Evolutionary conservation across 2,329 filamentous ascomycete genomes (phyloP).

Genomic region (Westerdykella sp.): DNA sequence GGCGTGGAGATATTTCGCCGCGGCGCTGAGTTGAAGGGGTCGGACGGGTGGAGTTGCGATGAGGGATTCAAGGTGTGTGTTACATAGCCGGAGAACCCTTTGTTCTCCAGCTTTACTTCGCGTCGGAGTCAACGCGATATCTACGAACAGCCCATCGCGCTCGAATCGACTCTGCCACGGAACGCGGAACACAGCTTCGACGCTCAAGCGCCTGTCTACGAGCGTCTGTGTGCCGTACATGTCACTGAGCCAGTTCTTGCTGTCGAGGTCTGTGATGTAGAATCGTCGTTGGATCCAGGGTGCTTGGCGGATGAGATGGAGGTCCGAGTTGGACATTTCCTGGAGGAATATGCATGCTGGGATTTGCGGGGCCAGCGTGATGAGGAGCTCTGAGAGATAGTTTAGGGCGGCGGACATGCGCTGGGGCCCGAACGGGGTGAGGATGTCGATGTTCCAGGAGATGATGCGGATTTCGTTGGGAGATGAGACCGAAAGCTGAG

Average conservation of each 20-base stretch:
- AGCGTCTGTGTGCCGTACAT: conserved; percentile 51
- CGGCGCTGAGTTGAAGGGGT: conserved; percentile 44
- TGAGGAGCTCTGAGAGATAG: conserved; percentile 33
- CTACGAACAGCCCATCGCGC: conserved; percentile 52
- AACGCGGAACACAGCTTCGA: conserved; percentile 47
- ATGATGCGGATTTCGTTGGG: conserved; percentile 26
- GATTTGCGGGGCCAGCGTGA: conserved; percentile 9
- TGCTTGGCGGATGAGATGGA: conserved; percentile 40
- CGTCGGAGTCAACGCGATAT: conserved; percentile 33
- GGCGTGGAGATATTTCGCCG: conserved; percentile 41
- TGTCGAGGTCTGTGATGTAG: conserved; percentile 41
- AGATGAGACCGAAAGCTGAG: not conserved
- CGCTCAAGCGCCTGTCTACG: conserved; percentile 43
- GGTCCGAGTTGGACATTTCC: conserved; percentile 46
- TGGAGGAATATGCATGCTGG: conserved; percentile 47
- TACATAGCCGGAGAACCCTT: conserved; percentile 45
- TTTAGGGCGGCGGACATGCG: conserved; percentile 40
- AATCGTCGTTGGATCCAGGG: conserved; percentile 47
- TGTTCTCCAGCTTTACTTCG: conserved; percentile 2
- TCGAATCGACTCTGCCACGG: conserved; percentile 47
- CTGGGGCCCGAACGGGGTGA: conserved; percentile 30
- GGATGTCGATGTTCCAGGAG: conserved; percentile 48
- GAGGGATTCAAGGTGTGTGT: conserved; percentile 54
- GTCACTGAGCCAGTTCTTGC: conserved; percentile 40
- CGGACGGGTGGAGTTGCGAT: conserved; percentile 45